phyloP scores from a whole-genome alignment of 2,329 filamentous ascomycete species.

The Aureobasidium lini region DNA sequence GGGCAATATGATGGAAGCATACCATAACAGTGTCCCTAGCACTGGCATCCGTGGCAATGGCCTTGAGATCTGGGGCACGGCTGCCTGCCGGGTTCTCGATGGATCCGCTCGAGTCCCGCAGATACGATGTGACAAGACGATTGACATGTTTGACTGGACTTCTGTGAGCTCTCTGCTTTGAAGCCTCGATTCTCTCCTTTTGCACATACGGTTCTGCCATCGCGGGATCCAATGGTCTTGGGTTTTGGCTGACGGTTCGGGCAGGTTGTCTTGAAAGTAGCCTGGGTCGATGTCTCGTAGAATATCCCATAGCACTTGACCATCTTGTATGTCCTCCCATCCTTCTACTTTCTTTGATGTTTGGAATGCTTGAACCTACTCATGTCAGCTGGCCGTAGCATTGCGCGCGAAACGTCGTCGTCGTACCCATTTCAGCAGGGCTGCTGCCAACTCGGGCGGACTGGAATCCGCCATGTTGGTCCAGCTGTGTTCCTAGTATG shows the following conservation, averaged over 20 bases:
- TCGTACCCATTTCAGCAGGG: slow-evolving; percentile 15
- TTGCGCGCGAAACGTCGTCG: too few relatives aligned
- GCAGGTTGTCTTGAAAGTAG: slow-evolving; percentile 43
- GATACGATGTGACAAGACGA: slow-evolving; percentile 41
- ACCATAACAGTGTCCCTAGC: slow-evolving; percentile 30
- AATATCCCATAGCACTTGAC: slow-evolving; percentile 41
- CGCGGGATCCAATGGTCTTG: slow-evolving; percentile 43
- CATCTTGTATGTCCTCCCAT: slow-evolving; percentile 33
- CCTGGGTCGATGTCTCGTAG: slow-evolving; percentile 39
- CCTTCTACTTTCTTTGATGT: slow-evolving; percentile 5
- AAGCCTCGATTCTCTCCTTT: neutral
- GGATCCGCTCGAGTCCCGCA: slow-evolving; percentile 38
- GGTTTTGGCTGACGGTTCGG: slow-evolving; percentile 36
- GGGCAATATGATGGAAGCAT: neutral
- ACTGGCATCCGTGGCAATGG: slow-evolving; percentile 39
- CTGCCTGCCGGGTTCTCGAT: slow-evolving; percentile 31
- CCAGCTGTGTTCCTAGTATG: neutral
- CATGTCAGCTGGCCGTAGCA: neutral
- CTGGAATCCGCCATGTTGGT: slow-evolving; percentile 12
- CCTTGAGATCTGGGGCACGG: slow-evolving; percentile 41
- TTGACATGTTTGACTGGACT: slow-evolving; percentile 40
- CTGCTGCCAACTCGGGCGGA: slow-evolving; percentile 14
- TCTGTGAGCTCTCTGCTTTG: neutral
- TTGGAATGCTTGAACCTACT: slow-evolving; percentile 11
- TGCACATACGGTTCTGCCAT: slow-evolving; percentile 39